Evolutionary conservation across 1,284 basidiomycete genomes (phyloP), one percentile per base, ranked within the genome.

Genomic region (Athelia sp.): DNA sequence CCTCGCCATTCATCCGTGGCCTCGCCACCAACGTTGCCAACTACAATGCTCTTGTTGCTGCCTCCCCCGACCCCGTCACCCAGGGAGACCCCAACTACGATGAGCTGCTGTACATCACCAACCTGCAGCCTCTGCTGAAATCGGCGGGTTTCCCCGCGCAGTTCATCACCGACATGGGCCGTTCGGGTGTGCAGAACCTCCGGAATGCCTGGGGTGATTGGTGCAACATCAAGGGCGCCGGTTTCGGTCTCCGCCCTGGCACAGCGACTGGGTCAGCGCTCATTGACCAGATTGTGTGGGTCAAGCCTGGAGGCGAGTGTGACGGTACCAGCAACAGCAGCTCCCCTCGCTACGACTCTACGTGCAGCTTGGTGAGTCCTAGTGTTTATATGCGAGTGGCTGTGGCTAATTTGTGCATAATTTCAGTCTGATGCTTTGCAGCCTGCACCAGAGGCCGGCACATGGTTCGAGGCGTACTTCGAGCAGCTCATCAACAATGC

Each of bases 281-380:
- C 59, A 79, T 84, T 55, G 82, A 84, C 58, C 66, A 79, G 43
- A 77, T 84, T 61, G 79, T 83, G 53, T 84, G 81, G 81, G 74
- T 81, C 56, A 84, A 85, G 70, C 81, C 82, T 49, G 80, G 80
- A 73, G 81, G 81, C 55, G 81, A 84, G 66, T 79, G 72, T 53
- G 82, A 84, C 60, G 81, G 81, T 54, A 84, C 81, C 40, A 78
- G 73, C 55, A 75, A 84, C 71, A 73, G 69, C 45, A 76, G 75
- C 14, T 66, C 81, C n/a, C 56, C 74, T 17, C 75, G 81, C 49
- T 84, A 72, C 62, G 82, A 85, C 64, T 66, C 69, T 48, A 75
- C 76, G 53, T 83, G 81, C 60, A 68, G 65, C 58, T 67, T 67
- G 69, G 75, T 78, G 59, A 61, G 75, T 70, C 23, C 23, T 14